Evolutionary conservation across 805 yeast genomes (phyloP), one percentile per base, ranked within the genome.

Genomic region (Metschnikowia vanudenii): DNA sequence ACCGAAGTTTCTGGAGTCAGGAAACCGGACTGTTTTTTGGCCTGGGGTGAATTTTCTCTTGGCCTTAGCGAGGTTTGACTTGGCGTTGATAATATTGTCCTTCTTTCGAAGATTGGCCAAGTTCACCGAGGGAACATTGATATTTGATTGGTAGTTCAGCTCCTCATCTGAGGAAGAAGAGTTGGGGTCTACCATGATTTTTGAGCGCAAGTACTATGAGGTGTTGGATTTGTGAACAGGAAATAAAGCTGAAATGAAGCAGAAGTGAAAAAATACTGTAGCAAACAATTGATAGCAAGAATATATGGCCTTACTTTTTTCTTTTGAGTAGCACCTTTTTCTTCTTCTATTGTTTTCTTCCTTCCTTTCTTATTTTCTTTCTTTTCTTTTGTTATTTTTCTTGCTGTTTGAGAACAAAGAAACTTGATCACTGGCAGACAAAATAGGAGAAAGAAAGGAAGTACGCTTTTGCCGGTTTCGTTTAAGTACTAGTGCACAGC

Each of bases 161-260:
- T 63, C 71, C 16, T 67, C 72, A 22, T 69, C 72, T 3, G 72
- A 67, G 31, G 67, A 62, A 3, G 49, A 45, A 7, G 39, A 39
- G 20, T 44, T 26, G 40, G 16, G 26, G 16, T 39, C 40, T 8
- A 30, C 40, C 47, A 44, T 44, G 8, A 2, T 42, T 35, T 24
- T 4, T 6, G 22, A 22, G 32, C 3, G 18, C 18, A 20, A 13
- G 14, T 37, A 12, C 32, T 24, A 9, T 26, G 19, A 8, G 20
- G 4, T 9, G 40, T 18, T 37, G 14, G 32, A 17, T 7, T 20
- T 14, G 39, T 22, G 31, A 4, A 9, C 31, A 39, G 20, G 9
- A 8, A 36, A 22, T 20, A 9, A 14, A 14, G 19, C 6, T 28
- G 13, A 17, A 29, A 13, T 31, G 17, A 13, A n/a, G n/a, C n/a